phyloP scores from a whole-genome alignment of 2,329 filamentous ascomycete genomes.

The Botrytis tulipae region DNA sequence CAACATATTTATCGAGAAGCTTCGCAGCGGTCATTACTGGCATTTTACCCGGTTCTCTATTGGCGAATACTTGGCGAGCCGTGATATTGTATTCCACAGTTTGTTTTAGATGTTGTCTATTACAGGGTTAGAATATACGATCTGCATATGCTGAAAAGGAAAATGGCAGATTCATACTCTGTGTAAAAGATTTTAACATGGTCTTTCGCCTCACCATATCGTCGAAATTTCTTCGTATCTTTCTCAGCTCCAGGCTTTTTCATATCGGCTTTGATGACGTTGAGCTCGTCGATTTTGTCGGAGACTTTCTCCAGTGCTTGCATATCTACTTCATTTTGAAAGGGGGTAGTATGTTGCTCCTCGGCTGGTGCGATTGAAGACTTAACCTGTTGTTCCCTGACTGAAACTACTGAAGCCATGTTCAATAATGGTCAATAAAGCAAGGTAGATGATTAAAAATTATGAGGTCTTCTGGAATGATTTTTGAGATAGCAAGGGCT shows the following conservation, averaged over 20 bases:
- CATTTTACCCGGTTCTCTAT: slow-evolving; percentile 66
- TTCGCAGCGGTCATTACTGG: slow-evolving; percentile 89
- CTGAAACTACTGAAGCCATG: not conserved
- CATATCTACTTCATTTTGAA: slow-evolving; percentile 29
- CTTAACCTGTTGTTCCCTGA: not conserved
- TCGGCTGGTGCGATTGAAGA: not conserved
- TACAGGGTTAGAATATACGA: not conserved
- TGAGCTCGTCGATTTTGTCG: slow-evolving; percentile 54
- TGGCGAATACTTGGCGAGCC: slow-evolving; percentile 69
- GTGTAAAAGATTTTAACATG: slow-evolving; percentile 84
- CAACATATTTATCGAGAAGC: slow-evolving; percentile 86
- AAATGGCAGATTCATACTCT: slow-evolving; percentile 42
- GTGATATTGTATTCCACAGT: slow-evolving; percentile 82
- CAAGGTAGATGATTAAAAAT: not conserved
- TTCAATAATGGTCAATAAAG: not conserved
- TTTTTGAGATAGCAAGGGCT: not conserved
- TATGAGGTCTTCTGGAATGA: not conserved
- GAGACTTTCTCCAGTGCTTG: slow-evolving; percentile 45
- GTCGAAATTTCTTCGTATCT: slow-evolving; percentile 76
- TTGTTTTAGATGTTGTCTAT: slow-evolving; percentile 61
- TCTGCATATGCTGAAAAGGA: not conserved
- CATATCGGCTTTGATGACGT: slow-evolving; percentile 48
- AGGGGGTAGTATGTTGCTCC: too few relatives aligned
- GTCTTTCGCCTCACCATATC: slow-evolving; percentile 81
- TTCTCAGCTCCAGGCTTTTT: slow-evolving; percentile 67